Evolutionary conservation across 768 basidiomycete species (phyloP).

Genomic region (Mycena epipterygia): DNA sequence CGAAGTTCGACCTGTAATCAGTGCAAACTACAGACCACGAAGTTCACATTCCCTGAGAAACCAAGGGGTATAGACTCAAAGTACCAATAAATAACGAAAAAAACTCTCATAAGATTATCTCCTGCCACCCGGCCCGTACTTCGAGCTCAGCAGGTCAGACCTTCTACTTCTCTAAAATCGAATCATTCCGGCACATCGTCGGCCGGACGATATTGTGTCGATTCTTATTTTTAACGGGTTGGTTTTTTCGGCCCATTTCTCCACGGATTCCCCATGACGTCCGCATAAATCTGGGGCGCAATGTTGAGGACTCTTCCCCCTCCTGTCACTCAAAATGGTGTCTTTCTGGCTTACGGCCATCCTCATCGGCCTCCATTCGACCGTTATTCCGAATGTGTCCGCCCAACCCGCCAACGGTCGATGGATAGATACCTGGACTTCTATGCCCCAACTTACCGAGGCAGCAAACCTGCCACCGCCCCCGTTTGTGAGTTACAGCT

Average conservation of each 20-base stretch:
- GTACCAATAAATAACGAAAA: no score
- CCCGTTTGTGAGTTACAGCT: constrained; percentile 43
- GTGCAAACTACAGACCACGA: no score
- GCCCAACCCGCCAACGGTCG: constrained; percentile 27
- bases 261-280: constrained; percentile 17
- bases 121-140: not conserved
- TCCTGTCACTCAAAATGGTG: not conserved
- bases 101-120: no score
- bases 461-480: constrained; percentile 50
- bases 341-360: not conserved
- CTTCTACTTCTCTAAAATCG: not conserved
- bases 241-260: not conserved
- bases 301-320: not conserved
- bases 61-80: no score
- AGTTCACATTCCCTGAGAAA: no score
- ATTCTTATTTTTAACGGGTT: not conserved
- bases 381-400: not conserved
- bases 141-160: constrained; percentile 13
- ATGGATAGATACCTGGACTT: constrained; percentile 54
- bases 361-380: not conserved
- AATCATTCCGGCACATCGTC: not conserved
- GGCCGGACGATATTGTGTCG: not conserved
- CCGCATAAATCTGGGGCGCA: constrained; percentile 12
- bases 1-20: no score
- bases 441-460: constrained; percentile 59